Percentiles rank a stretch among this genome's conserved stretches.
These are phyloP conservation scores for Nigrospora sphaerica DNA, from an alignment of 2,329 filamentous ascomycete species.

Conservation along the genomic window DNA sequence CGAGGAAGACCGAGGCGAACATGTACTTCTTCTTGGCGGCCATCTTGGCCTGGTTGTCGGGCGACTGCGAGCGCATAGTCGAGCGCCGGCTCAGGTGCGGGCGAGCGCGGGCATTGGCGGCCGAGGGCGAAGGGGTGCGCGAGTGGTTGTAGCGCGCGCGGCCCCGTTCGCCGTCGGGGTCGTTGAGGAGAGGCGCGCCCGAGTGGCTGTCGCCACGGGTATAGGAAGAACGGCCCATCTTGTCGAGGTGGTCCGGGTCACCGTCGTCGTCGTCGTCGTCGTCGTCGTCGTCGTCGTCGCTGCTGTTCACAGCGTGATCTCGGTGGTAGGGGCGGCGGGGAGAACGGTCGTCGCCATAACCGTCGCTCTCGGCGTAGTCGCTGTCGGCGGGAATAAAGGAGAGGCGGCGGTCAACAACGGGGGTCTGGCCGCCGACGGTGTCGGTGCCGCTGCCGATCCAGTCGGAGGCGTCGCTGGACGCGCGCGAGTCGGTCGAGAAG, in stretches of 20 bases:
- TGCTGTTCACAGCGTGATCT: background rate
- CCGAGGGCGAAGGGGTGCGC: constrained; percentile 16
- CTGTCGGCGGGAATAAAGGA: constrained; percentile 13
- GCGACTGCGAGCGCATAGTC: constrained; percentile 71
- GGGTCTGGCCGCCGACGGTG: constrained; percentile 15
- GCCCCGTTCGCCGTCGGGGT: constrained; percentile 22
- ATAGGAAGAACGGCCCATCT: constrained; percentile 33
- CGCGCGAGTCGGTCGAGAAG: constrained; percentile 13
- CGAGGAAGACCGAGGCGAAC: constrained; percentile 76
- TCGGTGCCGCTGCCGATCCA: constrained; percentile 18
- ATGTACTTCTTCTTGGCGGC: constrained; percentile 78
- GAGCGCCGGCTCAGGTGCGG: constrained; percentile 47
- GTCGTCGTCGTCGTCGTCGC: constrained; percentile 23
- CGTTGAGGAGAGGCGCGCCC: constrained; percentile 32
- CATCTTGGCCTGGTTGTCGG: constrained; percentile 53
- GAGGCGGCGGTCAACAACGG: constrained; percentile 11
- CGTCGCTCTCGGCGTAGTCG: constrained; percentile 8
- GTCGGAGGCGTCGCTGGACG: constrained; percentile 16
- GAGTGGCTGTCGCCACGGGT: constrained; percentile 39
- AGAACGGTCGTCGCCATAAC: constrained; percentile 5
- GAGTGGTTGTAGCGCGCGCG: constrained; percentile 16
- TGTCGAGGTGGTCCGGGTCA: constrained; percentile 29
- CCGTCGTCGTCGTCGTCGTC: constrained; percentile 27
- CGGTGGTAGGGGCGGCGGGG: background rate
- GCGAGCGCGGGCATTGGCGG: constrained; percentile 20